Conservation (phyloP, 2,329 filamentous ascomycete genomes). For the Ceratocystis harringtonii region DNA sequence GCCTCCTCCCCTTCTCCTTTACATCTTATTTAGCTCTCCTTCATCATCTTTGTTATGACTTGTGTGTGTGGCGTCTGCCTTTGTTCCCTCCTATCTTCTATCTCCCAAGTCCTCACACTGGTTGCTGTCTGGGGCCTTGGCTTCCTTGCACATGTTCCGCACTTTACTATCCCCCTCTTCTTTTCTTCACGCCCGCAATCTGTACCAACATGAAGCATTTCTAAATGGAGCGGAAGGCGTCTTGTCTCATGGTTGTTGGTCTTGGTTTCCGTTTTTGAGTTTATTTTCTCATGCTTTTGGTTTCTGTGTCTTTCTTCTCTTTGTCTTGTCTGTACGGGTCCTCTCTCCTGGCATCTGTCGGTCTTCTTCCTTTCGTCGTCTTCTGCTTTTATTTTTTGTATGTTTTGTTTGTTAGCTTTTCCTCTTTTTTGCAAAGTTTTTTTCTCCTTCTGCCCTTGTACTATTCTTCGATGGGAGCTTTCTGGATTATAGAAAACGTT, state of each 20-base stretch:
- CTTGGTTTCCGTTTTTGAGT: neutral
- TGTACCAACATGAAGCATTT: slow-evolving; percentile 5
- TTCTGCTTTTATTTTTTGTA: neutral
- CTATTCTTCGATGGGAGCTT: neutral
- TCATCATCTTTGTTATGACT: slow-evolving; percentile 3
- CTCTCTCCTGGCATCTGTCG: neutral
- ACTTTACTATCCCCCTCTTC: neutral
- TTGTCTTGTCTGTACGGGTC: neutral
- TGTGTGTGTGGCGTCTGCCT: slow-evolving; percentile 1
- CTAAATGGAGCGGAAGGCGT: neutral
- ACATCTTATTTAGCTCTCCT: neutral
- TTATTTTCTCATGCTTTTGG: neutral
- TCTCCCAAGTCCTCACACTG: neutral
- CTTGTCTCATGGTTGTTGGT: neutral
- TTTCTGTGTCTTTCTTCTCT: neutral
- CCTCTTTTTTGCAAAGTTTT: neutral
- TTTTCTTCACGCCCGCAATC: neutral
- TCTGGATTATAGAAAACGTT: neutral
- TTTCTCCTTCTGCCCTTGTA: neutral
- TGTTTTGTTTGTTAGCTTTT: neutral
- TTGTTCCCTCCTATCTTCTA: neutral
- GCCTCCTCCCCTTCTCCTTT: neutral
- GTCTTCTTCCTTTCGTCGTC: neutral
- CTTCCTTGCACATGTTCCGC: neutral
- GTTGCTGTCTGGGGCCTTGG: neutral